A percentile compares a stretch with the other conserved stretches of the same genome.
These are phyloP conservation scores for Ustilago shanxiensis DNA, from an alignment of 1,284 basidiomycete genomes.

Conservation along the genomic window DNA sequence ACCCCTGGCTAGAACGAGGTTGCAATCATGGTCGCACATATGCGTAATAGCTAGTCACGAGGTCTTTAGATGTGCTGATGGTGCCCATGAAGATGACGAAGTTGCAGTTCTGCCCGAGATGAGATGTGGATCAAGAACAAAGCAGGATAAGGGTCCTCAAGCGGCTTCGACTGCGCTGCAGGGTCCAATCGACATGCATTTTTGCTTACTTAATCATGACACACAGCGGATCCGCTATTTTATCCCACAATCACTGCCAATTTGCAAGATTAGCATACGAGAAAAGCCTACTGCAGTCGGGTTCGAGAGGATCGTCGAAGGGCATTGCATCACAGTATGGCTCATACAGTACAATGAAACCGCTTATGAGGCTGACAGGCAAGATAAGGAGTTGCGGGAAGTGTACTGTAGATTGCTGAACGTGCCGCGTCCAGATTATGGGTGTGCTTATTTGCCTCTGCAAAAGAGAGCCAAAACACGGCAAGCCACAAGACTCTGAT, in stretches of 20 bases:
- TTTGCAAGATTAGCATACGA: too few species aligned
- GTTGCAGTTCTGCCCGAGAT: background rate
- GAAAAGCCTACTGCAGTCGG: background rate
- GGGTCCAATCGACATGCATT: constrained; percentile 15
- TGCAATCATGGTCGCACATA: background rate
- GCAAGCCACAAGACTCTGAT: constrained; percentile 17
- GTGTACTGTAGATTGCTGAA: background rate
- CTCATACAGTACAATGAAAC: background rate
- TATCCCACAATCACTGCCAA: too few species aligned
- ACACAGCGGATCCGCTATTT: too few species aligned
- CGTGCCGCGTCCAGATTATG: background rate
- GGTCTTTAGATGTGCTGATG: background rate
- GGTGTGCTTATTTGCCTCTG: background rate
- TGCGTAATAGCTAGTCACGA: background rate
- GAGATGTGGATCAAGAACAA: too few species aligned
- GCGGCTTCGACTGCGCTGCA: background rate
- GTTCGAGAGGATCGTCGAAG: background rate
- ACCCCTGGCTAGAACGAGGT: background rate
- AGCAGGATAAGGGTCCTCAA: background rate
- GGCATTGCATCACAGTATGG: background rate
- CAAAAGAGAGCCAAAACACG: constrained; percentile 8
- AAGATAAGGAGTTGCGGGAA: background rate
- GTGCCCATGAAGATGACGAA: background rate
- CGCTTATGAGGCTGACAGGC: background rate
- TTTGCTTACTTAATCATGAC: constrained; percentile 5